Evolutionary conservation across 352 stramenopile genomes (phyloP), one percentile per base, ranked within the genome.

Genomic region (Phytophthora multivora): DNA sequence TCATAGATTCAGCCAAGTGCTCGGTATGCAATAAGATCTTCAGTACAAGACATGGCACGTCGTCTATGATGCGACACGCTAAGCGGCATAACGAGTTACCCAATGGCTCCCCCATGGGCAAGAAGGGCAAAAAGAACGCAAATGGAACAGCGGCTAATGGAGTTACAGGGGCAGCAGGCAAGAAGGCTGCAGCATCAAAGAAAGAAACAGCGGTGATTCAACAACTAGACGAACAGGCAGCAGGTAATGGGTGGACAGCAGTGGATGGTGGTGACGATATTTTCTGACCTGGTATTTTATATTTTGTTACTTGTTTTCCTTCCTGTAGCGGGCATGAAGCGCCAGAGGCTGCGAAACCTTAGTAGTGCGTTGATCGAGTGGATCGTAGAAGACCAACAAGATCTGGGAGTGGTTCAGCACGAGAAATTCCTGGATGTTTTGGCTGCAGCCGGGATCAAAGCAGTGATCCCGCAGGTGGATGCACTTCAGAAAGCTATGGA

Each of bases 1-100:
- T 89, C 43, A 69, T 90, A 18, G 83, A 92, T 54, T 85, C 83
- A 38, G 83, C 83, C 45, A 89, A 90, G 61, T 92, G 83, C 67
- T 84, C 70, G 2, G 66, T 90, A 5, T 92, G 83, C 69, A 79
- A 69, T 59, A 92, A 92, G 57, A 69, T 90, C 25, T 92, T 92
- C 58, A 90, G 80, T 23, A 90, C 83, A 51, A 69, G 83, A n/a
- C 83, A 92, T 52, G 83, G 83, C 49, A 92, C 83, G 48, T 92
- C 83, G 43, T 88, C 75, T 10, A 92, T 92, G 83, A 92, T 92
- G 83, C 83, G 83, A 23, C 83, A 92, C 51, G 83, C 83, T 28
- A 92, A 90, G 73, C 74, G 83, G 33, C 83, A 92, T 54, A 89
- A 54, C 43, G 83, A 92, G 49, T 82, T 83, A 33, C 76, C 83